Conservation (phyloP, 148 eudicot species). For the Amaranthus hypochondriacus region DNA sequence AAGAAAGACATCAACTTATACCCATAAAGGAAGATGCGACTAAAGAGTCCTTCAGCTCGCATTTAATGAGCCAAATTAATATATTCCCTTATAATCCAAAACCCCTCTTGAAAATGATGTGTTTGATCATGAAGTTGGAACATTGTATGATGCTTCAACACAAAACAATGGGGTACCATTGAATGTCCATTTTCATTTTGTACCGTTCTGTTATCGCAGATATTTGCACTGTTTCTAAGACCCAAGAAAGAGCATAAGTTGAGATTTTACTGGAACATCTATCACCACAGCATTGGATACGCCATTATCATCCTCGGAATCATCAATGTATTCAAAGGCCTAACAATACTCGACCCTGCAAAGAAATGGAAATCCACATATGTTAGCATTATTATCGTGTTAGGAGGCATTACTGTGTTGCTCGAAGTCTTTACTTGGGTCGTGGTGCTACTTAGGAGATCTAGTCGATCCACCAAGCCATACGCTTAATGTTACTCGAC, state of each 20-base stretch:
- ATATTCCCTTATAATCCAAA: too few relatives aligned
- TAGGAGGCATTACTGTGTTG: constrained; percentile 54
- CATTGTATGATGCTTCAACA: background rate
- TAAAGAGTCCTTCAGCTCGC: too few relatives aligned
- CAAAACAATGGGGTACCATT: background rate
- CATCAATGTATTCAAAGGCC: constrained; percentile 83
- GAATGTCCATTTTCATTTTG: background rate
- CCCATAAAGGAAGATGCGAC: too few relatives aligned
- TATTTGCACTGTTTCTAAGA: constrained; percentile 80
- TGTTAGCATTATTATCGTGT: constrained; percentile 36
- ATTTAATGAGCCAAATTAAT: too few relatives aligned
- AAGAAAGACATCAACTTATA: too few relatives aligned
- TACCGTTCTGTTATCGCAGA: constrained; percentile 28
- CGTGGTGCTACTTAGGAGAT: constrained; percentile 50
- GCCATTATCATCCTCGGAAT: constrained; percentile 65
- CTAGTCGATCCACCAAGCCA: constrained; percentile 62
- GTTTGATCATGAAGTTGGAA: background rate
- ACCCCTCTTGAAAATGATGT: background rate
- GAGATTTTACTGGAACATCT: constrained; percentile 81
- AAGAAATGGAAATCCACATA: constrained; percentile 73
- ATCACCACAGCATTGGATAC: constrained; percentile 76
- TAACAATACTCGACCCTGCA: constrained; percentile 63
- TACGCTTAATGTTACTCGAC: constrained; percentile 34
- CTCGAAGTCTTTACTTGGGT: constrained; percentile 82
- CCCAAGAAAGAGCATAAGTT: constrained; percentile 85